Base-by-base conservation (phyloP, 202 grass and related monocot genomes). In the Saccharum hybrid region DNA sequence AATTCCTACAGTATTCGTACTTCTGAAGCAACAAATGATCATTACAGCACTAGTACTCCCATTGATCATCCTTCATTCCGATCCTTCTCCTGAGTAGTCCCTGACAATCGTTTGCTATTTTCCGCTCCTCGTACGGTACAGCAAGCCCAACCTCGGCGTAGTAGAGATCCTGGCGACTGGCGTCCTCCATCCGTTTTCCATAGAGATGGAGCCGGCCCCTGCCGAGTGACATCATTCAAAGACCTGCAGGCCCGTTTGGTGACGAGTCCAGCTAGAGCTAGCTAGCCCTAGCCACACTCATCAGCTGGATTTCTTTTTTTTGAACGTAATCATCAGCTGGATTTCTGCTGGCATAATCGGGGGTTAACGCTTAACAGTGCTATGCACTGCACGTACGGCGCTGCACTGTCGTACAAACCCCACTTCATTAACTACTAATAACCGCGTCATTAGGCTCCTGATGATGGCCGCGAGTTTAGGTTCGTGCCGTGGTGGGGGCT, bases 351-450 rank as follows among this genome's bases (percentile, higher is more conserved):
- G 48, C 22, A 7, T 22, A 60, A 60, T 23, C 8, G 10, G 21
- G 19, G 22, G 21, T 30, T 72, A 72, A 72, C 42, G 13, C 42
- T 16, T 31, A 49, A 71, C 42, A 49, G 48, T 36, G 48, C 49
- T 30, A 57, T 22, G 31, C 28, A 19, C 9, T 9, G 8, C 9
- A 23, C 57, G 21, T 19, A 23, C n/a, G 19, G 7, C 54, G 19
- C 19, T 11, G 48, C 19, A 52, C 43, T 10, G 8, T 23, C 3
- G 38, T 60, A 4, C 43, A 0, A 82, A 31, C 80, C 79, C 80
- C 74, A 83, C 57, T 66, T 46, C 67, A 78, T 78, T 87, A 83
- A 57, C 39, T 5, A 23, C 43, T 74, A 66, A 86, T 74, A 66
- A 86, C 31, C 3, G 40, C 18, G 54, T 15, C 60, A 46, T 81